A percentile compares a stretch with the other conserved stretches of the same genome.
Evolutionary conservation across 176 grass and related monocot genomes (phyloP).

Genomic region (Oryza nivara): DNA sequence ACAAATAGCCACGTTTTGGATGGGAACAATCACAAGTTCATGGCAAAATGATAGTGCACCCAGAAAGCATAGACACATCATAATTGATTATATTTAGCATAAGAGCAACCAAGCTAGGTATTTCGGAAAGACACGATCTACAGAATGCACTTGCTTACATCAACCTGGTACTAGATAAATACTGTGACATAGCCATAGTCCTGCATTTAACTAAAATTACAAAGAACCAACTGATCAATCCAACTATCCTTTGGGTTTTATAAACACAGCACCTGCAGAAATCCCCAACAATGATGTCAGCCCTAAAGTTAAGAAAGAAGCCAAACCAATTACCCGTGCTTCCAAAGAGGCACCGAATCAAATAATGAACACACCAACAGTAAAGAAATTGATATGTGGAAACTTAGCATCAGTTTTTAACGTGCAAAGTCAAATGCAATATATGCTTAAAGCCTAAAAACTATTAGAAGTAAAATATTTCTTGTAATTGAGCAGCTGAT

Average conservation of each 20-base stretch:
- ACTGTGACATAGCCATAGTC: conserved; percentile 18
- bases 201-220: conserved; percentile 33
- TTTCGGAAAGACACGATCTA: no score
- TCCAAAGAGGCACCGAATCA: conserved; percentile 10
- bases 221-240: conserved; percentile 18
- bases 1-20: no score
- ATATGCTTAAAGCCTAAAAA: neutral
- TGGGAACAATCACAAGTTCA: no score
- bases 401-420: conserved; percentile 7
- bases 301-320: conserved; percentile 31
- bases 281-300: conserved; percentile 23
- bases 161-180: conserved; percentile 35
- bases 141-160: conserved; percentile 30
- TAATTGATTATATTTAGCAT: no score
- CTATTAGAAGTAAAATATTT: neutral
- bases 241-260: conserved; percentile 13
- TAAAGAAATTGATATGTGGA: neutral
- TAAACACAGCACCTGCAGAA: conserved; percentile 1
- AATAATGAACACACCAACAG: conserved; percentile 31
- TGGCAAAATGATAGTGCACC: no score
- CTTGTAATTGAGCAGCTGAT: conserved; percentile 11
- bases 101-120: no score
- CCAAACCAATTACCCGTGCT: conserved; percentile 25
- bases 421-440: neutral
- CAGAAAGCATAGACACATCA: no score